These are phyloP conservation scores for Blastobotrys peoriensis DNA, from an alignment of 805 yeast species.

Conservation along the genomic window DNA sequence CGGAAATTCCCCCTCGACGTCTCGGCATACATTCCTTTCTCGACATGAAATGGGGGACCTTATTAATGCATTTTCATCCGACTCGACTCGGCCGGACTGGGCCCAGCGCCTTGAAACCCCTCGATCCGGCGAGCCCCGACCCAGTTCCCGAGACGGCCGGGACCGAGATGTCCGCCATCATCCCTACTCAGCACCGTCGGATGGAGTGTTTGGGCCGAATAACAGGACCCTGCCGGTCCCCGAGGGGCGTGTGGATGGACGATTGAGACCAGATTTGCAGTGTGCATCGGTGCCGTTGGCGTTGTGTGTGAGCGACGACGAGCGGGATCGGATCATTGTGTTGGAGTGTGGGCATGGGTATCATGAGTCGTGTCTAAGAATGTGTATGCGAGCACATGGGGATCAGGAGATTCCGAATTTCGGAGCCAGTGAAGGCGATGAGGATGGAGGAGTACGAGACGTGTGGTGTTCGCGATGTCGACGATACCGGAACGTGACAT, in stretches of 20 bases:
- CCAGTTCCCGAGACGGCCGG: neutral
- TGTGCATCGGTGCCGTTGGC: constrained; percentile 25
- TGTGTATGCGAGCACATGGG: constrained; percentile 26
- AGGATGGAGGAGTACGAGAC: constrained; percentile 16
- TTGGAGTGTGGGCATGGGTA: constrained; percentile 28
- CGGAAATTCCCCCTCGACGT: no score
- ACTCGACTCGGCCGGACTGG: neutral
- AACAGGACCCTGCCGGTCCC: neutral
- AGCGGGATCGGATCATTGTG: constrained; percentile 13
- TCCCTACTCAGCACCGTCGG: constrained; percentile 14
- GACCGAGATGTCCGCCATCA: constrained; percentile 15
- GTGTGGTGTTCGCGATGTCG: constrained; percentile 31
- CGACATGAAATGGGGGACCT: neutral
- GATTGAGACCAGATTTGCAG: constrained; percentile 21
- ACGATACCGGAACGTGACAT: constrained; percentile 19
- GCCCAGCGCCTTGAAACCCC: no score
- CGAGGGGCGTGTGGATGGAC: neutral
- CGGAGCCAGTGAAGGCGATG: constrained; percentile 8
- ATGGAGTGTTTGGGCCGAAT: neutral
- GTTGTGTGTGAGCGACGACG: constrained; percentile 18
- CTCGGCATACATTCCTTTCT: neutral
- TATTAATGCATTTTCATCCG: neutral
- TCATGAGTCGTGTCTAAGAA: constrained; percentile 25
- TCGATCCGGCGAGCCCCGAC: no score
- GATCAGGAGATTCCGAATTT: constrained; percentile 25